These are phyloP conservation scores for Chlorella sp. DNA, from an alignment of 139 green algal species.

Conservation along the genomic window DNA sequence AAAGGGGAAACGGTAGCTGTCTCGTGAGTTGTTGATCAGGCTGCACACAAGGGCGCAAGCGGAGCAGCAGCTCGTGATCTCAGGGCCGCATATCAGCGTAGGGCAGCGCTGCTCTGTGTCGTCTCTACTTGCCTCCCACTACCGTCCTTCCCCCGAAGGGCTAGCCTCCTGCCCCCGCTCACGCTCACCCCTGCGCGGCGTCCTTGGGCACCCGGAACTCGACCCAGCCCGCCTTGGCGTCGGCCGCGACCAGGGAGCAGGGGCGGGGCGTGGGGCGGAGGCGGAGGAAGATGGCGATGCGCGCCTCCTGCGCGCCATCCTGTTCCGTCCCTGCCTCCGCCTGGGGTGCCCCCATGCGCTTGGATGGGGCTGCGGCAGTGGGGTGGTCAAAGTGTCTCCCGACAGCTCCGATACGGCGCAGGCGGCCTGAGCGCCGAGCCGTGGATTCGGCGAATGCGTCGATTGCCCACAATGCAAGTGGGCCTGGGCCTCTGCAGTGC, in stretches of 20 bases:
- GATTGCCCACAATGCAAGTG: too few species aligned
- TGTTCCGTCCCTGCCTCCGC: not conserved
- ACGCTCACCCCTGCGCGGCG: conserved; percentile 29
- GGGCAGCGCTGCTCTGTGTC: not conserved
- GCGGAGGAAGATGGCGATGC: conserved; percentile 69
- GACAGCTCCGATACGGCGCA: too few species aligned
- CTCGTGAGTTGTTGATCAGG: conserved; percentile 78
- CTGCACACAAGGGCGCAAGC: too few species aligned
- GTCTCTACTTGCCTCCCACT: not conserved
- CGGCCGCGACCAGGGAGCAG: conserved; percentile 32
- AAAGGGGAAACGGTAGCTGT: conserved; percentile 84
- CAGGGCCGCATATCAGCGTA: not conserved
- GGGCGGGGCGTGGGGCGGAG: conserved; percentile 50
- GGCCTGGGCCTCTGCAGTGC: too few species aligned
- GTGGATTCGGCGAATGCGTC: too few species aligned
- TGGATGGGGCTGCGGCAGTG: too few species aligned
- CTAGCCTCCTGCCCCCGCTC: not conserved
- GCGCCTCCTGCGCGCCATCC: not conserved
- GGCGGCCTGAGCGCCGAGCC: too few species aligned
- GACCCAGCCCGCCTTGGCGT: conserved; percentile 35
- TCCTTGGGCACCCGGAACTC: conserved; percentile 43
- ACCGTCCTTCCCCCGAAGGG: not conserved
- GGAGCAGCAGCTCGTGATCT: not conserved
- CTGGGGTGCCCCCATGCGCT: too few species aligned
- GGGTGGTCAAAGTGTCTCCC: too few species aligned